These are phyloP conservation scores for Nissolia schottii DNA, from an alignment of 306 rosid genomes.

Conservation along the genomic window DNA sequence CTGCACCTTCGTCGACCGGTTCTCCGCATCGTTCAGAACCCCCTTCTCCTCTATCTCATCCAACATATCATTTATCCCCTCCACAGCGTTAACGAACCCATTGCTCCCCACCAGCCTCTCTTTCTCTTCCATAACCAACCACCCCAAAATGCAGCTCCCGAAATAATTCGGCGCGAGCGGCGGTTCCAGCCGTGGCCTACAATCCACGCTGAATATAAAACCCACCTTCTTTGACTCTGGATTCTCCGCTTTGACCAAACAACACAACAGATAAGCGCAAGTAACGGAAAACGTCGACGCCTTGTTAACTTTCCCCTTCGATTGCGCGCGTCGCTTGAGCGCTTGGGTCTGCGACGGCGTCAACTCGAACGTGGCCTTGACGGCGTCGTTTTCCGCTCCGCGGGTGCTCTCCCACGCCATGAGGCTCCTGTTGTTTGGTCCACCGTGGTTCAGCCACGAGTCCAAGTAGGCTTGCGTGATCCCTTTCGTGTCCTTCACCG, in stretches of 20 bases:
- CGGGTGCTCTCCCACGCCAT: conserved; percentile 1
- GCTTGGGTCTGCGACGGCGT: conserved; percentile 15
- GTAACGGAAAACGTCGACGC: conserved; percentile 33
- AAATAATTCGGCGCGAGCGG: conserved; percentile 30
- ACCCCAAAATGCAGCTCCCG: conserved; percentile 36
- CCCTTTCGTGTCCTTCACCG: conserved; percentile 29
- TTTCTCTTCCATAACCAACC: neutral
- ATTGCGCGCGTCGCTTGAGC: conserved; percentile 6
- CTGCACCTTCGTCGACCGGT: neutral
- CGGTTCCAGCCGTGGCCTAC: conserved; percentile 31
- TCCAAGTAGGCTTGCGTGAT: conserved; percentile 15
- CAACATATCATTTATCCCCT: conserved; percentile 12
- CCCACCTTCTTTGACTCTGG: neutral
- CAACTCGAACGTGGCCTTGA: conserved; percentile 35
- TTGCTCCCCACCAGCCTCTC: neutral
- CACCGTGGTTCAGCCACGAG: neutral
- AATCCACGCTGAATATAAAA: conserved; percentile 25
- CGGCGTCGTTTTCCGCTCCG: neutral
- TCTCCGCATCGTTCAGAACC: conserved; percentile 10
- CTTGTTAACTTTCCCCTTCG: neutral
- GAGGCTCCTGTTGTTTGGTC: conserved; percentile 20
- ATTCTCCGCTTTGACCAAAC: conserved; percentile 20
- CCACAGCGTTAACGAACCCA: conserved; percentile 9
- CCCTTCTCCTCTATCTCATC: neutral
- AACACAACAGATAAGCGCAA: conserved; percentile 23